Conservation (phyloP, 768 basidiomycete species). For the Hygrocybe punicea region DNA sequence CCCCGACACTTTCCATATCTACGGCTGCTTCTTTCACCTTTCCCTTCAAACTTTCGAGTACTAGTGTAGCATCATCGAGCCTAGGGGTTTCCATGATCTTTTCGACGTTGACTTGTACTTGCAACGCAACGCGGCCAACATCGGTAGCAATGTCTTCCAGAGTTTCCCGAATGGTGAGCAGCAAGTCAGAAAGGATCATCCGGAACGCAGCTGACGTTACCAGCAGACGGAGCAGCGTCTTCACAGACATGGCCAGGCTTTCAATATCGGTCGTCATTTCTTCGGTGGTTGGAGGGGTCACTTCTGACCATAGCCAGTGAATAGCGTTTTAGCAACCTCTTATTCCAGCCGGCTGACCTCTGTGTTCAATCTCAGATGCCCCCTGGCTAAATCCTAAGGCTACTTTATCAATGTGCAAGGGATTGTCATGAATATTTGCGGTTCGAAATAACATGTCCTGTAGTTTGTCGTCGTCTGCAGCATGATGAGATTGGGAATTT, state of each 20-base stretch:
- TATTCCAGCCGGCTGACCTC: slow-evolving; percentile 9
- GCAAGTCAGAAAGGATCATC: slow-evolving; percentile 31
- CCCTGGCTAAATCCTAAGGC: slow-evolving; percentile 12
- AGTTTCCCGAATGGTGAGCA: slow-evolving; percentile 31
- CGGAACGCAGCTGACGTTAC: slow-evolving; percentile 38
- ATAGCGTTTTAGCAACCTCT: not conserved
- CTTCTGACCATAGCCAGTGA: not conserved
- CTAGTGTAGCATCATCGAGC: slow-evolving; percentile 16
- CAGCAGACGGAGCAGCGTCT: slow-evolving; percentile 25
- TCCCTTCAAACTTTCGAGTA: slow-evolving; percentile 20
- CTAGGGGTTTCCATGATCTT: slow-evolving; percentile 27
- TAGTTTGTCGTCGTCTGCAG: slow-evolving; percentile 35
- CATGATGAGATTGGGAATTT: not conserved
- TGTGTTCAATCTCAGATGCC: slow-evolving; percentile 6
- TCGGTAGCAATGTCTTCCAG: slow-evolving; percentile 34
- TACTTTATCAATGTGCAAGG: slow-evolving; percentile 17
- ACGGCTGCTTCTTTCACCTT: slow-evolving; percentile 66
- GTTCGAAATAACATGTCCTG: slow-evolving; percentile 38
- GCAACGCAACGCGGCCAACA: slow-evolving; percentile 26
- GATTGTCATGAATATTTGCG: slow-evolving; percentile 17
- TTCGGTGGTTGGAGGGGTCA: slow-evolving; percentile 19
- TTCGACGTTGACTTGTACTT: slow-evolving; percentile 33
- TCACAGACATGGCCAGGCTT: slow-evolving; percentile 27
- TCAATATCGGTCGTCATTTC: slow-evolving; percentile 30
- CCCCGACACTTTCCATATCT: slow-evolving; percentile 40